phyloP scores from a whole-genome alignment of 768 basidiomycete species.

The Ramaria sp. region DNA sequence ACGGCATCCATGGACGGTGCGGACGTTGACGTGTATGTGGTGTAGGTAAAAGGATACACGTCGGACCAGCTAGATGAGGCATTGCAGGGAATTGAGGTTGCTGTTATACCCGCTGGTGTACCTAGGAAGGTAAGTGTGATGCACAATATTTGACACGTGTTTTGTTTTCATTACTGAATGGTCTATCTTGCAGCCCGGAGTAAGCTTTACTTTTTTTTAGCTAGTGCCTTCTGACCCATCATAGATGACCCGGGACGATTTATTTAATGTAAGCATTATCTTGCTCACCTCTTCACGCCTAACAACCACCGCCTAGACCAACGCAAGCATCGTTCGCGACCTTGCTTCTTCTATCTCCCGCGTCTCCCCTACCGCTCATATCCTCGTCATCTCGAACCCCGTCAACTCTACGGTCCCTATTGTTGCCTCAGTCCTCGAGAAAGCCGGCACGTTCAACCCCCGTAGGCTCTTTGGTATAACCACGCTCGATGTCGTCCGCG shows the following conservation, averaged over 20 bases:
- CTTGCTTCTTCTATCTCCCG: constrained; percentile 83
- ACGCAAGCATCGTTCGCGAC: constrained; percentile 95
- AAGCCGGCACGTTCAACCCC: constrained; percentile 89
- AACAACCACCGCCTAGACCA: constrained; percentile 48
- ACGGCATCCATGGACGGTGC: not conserved
- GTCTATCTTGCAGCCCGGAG: constrained; percentile 53
- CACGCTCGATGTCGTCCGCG: constrained; percentile 95
- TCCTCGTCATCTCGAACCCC: constrained; percentile 97
- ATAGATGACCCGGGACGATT: constrained; percentile 94
- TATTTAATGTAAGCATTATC: constrained; percentile 68
- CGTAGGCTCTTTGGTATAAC: constrained; percentile 89
- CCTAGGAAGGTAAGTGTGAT: constrained; percentile 73
- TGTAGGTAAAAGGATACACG: constrained; percentile 66
- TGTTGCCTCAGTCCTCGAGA: constrained; percentile 83
- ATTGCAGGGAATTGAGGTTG: constrained; percentile 80
- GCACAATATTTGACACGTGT: not conserved
- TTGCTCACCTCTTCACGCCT: not conserved
- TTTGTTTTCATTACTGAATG: not conserved
- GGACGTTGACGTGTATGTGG: not conserved
- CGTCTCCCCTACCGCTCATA: constrained; percentile 80
- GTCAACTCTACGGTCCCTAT: constrained; percentile 98
- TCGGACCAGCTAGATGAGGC: constrained; percentile 86
- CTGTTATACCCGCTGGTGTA: constrained; percentile 98
- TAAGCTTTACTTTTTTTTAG: constrained; percentile 35
- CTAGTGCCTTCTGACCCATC: not conserved